Percentiles rank a stretch among this genome's conserved stretches.
These are phyloP conservation scores for Penicillium fuscoglaucum DNA, from an alignment of 2,329 filamentous ascomycete genomes.

Conservation along the genomic window DNA sequence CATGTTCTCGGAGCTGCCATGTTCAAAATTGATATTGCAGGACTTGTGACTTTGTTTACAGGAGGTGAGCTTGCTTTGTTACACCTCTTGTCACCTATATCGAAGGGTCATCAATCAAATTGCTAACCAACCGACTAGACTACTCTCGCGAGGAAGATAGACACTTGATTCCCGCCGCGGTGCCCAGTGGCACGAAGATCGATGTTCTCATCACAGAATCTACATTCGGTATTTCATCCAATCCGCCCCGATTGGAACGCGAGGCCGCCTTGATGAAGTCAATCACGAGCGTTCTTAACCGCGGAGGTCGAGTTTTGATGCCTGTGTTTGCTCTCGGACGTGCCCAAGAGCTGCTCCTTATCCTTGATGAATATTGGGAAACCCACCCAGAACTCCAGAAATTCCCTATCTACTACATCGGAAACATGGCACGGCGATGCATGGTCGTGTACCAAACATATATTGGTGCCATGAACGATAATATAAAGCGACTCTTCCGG, in stretches of 20 bases:
- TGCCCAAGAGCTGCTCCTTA: conserved; percentile 90
- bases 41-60: conserved; percentile 94
- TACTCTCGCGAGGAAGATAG: conserved; percentile 95
- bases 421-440: conserved; percentile 89
- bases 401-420: conserved; percentile 95
- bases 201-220: conserved; percentile 97
- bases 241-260: conserved; percentile 84
- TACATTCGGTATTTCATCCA: conserved; percentile 92
- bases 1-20: conserved; percentile 98
- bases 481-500: conserved; percentile 92
- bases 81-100: no score
- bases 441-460: conserved; percentile 99
- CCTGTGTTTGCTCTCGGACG: conserved; percentile 93
- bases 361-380: conserved; percentile 95
- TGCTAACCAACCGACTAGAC: conserved; percentile 50
- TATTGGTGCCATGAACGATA: conserved; percentile 98
- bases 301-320: conserved; percentile 88
- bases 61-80: conserved; percentile 48
- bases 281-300: conserved; percentile 85
- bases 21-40: conserved; percentile 97
- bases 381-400: conserved; percentile 86
- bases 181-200: conserved; percentile 84
- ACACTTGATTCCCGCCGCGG: conserved; percentile 89
- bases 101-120: no score
- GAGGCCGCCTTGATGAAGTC: conserved; percentile 95